phyloP scores from a whole-genome alignment of 768 basidiomycete genomes.

The Hemileccinum impolitum region DNA sequence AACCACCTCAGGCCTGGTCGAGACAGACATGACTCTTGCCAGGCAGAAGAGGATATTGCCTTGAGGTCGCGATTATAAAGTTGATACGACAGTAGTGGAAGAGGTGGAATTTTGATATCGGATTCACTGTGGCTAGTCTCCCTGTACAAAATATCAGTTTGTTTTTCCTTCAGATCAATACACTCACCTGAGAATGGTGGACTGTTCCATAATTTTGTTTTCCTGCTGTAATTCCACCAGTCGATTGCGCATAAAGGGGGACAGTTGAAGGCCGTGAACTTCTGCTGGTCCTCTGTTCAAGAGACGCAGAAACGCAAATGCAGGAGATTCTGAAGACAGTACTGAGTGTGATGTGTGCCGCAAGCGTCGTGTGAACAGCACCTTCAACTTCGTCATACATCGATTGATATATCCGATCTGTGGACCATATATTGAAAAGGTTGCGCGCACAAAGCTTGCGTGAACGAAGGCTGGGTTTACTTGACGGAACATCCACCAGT shows the following conservation, averaged over 20 bases:
- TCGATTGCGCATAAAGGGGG: conserved; percentile 57
- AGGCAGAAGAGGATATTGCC: conserved; percentile 59
- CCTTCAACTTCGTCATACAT: conserved; percentile 54
- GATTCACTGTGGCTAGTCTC: conserved; percentile 18
- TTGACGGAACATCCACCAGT: conserved; percentile 59
- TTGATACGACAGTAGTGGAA: conserved; percentile 25
- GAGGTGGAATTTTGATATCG: conserved; percentile 15
- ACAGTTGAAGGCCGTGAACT: conserved; percentile 55
- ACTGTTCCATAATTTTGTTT: conserved; percentile 35
- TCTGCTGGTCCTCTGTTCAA: conserved; percentile 62
- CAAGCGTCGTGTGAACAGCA: conserved; percentile 28
- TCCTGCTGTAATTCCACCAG: conserved; percentile 50
- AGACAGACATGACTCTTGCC: conserved; percentile 78
- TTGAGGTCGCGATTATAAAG: conserved; percentile 46
- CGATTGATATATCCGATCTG: conserved; percentile 75
- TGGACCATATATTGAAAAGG: conserved; percentile 88
- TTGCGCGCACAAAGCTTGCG: conserved; percentile 57
- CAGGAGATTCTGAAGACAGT: conserved; percentile 41
- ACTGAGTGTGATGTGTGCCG: not conserved
- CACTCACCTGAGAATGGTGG: conserved; percentile 45
- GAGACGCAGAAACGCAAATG: conserved; percentile 78
- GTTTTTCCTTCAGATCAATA: not conserved
- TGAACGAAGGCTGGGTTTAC: conserved; percentile 44
- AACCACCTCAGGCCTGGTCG: conserved; percentile 81
- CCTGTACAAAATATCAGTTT: conserved; percentile 14